Conservation (phyloP, 2,329 filamentous ascomycete species). For the Chrysoporthe deuterocubensis region DNA sequence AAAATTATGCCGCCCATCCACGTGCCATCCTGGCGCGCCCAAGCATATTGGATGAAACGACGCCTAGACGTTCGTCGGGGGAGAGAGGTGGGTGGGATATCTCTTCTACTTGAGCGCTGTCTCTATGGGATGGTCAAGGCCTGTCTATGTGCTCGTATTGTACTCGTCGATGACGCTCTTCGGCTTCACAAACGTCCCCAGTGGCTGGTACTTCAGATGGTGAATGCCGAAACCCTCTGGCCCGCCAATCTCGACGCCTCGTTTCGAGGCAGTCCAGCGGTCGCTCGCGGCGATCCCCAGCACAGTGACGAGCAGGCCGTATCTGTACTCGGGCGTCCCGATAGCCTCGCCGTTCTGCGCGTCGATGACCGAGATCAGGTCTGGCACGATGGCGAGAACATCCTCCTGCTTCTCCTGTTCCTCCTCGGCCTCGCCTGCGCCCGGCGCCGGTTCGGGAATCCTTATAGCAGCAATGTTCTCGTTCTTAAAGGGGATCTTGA, state of each 20-base stretch:
- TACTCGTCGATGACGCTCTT: constrained; percentile 59
- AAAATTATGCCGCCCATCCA: too few species aligned
- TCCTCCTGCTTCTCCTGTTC: constrained; percentile 45
- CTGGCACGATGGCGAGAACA: constrained; percentile 58
- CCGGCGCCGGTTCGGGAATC: constrained; percentile 28
- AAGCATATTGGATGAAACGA: too few species aligned
- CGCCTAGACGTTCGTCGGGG: too few species aligned
- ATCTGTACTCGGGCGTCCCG: constrained; percentile 60
- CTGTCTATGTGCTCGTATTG: constrained; percentile 14
- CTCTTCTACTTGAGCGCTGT: too few species aligned
- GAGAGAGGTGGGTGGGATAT: too few species aligned
- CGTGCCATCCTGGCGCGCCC: too few species aligned
- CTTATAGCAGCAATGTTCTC: constrained; percentile 68
- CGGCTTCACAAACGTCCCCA: constrained; percentile 54
- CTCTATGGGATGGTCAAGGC: too few species aligned
- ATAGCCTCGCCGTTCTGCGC: constrained; percentile 60
- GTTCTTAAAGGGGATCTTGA: constrained; percentile 72
- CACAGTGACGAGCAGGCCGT: constrained; percentile 55
- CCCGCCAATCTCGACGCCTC: constrained; percentile 55
- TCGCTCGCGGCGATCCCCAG: constrained; percentile 51
- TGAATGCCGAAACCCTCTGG: constrained; percentile 53
- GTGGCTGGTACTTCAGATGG: constrained; percentile 51
- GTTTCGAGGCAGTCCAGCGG: constrained; percentile 48
- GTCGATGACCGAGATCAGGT: constrained; percentile 60
- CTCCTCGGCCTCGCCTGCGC: constrained; percentile 34